Percentiles rank a stretch among this genome's conserved stretches.
Evolutionary conservation across 176 grass and related monocot species (phyloP).

Genomic region (Secale cereale): DNA sequence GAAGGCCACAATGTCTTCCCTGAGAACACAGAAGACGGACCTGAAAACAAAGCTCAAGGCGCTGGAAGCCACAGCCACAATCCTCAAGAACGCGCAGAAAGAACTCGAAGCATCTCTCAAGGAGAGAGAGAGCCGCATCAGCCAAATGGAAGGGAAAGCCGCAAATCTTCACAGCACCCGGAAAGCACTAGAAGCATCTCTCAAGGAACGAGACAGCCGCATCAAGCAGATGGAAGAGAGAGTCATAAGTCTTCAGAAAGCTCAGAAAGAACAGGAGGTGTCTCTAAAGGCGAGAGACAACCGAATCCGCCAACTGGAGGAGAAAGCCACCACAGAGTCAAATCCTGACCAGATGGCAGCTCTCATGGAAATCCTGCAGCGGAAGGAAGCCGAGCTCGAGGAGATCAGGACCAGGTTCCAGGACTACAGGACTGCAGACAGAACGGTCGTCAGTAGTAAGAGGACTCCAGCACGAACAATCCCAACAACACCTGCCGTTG

Average conservation of each 20-base stretch:
- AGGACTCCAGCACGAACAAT: slow-evolving; percentile 21
- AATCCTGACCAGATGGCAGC: slow-evolving; percentile 38
- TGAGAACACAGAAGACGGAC: slow-evolving; percentile 62
- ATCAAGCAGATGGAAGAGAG: slow-evolving; percentile 53
- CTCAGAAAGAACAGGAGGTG: slow-evolving; percentile 57
- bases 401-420: slow-evolving; percentile 56
- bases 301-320: slow-evolving; percentile 42
- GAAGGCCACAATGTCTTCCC: slow-evolving; percentile 59
- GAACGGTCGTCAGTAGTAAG: not conserved
- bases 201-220: slow-evolving; percentile 54
- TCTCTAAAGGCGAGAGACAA: slow-evolving; percentile 51
- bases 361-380: slow-evolving; percentile 66
- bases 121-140: slow-evolving; percentile 56
- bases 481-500: not conserved
- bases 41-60: slow-evolving; percentile 72
- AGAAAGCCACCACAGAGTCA: slow-evolving; percentile 12
- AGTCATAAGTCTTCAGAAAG: slow-evolving; percentile 43
- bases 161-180: not conserved
- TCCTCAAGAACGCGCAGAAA: slow-evolving; percentile 62
- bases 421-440: slow-evolving; percentile 23
- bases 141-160: slow-evolving; percentile 33
- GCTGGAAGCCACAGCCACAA: slow-evolving; percentile 35
- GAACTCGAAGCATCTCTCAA: slow-evolving; percentile 58
- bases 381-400: slow-evolving; percentile 74
- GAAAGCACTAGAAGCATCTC: slow-evolving; percentile 47